Conservation (phyloP, 2,329 filamentous ascomycete genomes). For the Nemania sp. region DNA sequence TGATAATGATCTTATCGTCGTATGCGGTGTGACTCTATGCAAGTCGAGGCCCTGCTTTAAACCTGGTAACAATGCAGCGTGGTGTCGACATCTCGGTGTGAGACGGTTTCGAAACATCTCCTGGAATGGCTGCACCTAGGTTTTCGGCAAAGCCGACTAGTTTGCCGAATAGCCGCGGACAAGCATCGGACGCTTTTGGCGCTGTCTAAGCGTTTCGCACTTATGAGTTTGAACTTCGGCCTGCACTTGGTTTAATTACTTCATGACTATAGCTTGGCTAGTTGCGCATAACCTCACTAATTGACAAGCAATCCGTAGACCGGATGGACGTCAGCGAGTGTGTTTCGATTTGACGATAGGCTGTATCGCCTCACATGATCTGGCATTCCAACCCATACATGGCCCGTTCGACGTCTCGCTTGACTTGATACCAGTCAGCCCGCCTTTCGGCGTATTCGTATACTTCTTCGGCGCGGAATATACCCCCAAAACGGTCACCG, state of each 20-base stretch:
- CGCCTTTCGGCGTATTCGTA: constrained; percentile 95
- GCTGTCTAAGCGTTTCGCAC: background rate
- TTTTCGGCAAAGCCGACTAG: constrained; percentile 6
- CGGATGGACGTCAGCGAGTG: background rate
- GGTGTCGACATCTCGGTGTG: constrained; percentile 4
- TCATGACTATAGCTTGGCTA: background rate
- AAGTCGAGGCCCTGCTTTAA: constrained; percentile 7
- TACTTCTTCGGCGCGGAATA: constrained; percentile 95
- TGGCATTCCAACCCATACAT: constrained; percentile 96
- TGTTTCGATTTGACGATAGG: background rate
- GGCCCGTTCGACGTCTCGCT: constrained; percentile 88
- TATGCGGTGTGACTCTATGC: constrained; percentile 5
- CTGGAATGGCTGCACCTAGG: constrained; percentile 2
- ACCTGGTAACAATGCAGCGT: constrained; percentile 22
- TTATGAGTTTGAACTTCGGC: constrained; percentile 8
- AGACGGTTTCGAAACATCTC: constrained; percentile 2
- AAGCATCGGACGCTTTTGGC: background rate
- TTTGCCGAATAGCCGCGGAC: constrained; percentile 28
- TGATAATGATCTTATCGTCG: background rate
- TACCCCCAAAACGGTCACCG: constrained; percentile 86
- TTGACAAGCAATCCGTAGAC: constrained; percentile 6
- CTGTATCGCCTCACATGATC: constrained; percentile 72
- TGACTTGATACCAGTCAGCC: constrained; percentile 95
- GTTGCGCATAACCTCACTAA: constrained; percentile 5
- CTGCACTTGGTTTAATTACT: constrained; percentile 9